Conservation (phyloP, 176 grass and related monocot species). For the Oryza longistaminata region DNA sequence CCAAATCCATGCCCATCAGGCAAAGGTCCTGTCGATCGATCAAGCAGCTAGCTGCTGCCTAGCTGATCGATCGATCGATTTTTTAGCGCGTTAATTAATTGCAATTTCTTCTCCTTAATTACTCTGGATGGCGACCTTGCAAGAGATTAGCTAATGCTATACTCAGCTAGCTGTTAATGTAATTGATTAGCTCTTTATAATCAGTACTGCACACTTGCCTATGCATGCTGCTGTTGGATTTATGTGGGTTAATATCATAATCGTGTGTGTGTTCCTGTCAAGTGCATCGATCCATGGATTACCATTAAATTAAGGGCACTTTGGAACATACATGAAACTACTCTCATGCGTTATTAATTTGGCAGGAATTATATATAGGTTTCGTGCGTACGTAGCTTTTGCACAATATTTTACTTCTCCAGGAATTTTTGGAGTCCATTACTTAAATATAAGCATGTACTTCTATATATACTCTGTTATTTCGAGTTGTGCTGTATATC, state of each 20-base stretch:
- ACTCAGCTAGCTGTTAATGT: background rate
- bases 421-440: background rate
- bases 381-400: background rate
- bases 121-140: background rate
- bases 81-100: background rate
- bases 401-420: background rate
- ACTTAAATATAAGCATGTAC: background rate
- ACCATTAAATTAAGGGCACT: background rate
- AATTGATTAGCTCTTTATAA: background rate
- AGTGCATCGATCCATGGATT: background rate
- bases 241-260: background rate
- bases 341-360: background rate
- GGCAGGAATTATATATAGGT: background rate
- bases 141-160: background rate
- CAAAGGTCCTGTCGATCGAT: background rate
- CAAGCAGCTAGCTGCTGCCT: background rate
- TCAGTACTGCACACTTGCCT: no score
- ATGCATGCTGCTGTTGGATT: constrained; percentile 4
- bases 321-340: background rate
- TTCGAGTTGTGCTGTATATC: no score
- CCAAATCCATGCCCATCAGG: background rate
- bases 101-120: background rate
- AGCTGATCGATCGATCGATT: background rate
- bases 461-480: no score
- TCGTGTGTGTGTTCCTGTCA: background rate